These are phyloP conservation scores for Fagopyrum homotropicum DNA, from an alignment of 148 eudicot genomes.

Conservation along the genomic window DNA sequence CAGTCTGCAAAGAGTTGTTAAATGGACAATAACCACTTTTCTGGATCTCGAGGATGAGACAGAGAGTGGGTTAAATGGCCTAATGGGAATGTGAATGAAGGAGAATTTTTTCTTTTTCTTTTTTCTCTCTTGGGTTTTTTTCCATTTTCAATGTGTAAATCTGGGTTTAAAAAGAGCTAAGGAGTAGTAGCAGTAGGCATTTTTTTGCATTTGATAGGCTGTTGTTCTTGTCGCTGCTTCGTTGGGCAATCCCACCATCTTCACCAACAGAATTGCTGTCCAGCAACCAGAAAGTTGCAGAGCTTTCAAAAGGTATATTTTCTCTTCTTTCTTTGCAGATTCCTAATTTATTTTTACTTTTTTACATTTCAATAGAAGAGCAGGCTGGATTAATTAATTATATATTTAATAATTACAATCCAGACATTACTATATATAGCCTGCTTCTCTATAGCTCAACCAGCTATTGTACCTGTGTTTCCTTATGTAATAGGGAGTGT, in stretches of 20 bases:
- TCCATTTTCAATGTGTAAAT: slow-evolving; percentile 9
- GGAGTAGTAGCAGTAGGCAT: background rate
- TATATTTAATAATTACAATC: background rate
- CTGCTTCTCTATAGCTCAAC: slow-evolving; percentile 5
- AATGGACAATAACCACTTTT: slow-evolving; percentile 13
- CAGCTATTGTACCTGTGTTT: slow-evolving; percentile 2
- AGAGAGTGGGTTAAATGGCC: slow-evolving; percentile 5
- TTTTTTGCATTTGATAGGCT: slow-evolving; percentile 8
- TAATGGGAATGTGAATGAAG: background rate
- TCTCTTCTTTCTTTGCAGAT: background rate
- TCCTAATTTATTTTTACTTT: background rate
- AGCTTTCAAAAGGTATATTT: slow-evolving; percentile 10
- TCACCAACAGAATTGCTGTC: slow-evolving; percentile 1
- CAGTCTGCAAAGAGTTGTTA: slow-evolving; percentile 13
- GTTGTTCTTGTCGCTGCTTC: slow-evolving; percentile 13
- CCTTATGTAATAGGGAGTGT: background rate
- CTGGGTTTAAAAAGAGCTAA: slow-evolving; percentile 2
- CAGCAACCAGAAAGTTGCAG: slow-evolving; percentile 3
- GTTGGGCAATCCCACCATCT: background rate
- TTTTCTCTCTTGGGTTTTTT: background rate
- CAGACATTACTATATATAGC: slow-evolving; percentile 13
- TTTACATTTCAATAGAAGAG: background rate
- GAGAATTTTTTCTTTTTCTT: background rate
- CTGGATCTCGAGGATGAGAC: slow-evolving; percentile 12
- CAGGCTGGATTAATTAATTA: background rate